Evolutionary conservation across 345 rosid species (phyloP).

Genomic region (Leavenworthia alabamica): DNA sequence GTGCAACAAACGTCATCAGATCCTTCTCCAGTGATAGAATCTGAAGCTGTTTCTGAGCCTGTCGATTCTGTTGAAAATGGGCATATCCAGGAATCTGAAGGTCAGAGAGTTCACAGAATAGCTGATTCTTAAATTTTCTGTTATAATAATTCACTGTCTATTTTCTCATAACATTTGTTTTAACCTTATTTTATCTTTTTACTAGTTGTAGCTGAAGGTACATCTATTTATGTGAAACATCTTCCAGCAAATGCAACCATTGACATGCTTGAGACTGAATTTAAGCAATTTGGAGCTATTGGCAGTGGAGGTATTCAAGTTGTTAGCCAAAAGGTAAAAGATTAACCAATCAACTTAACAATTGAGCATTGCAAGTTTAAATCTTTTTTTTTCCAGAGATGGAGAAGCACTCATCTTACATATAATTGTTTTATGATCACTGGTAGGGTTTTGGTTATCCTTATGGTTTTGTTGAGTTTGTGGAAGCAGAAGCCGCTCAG

Average conservation of each 20-base stretch:
- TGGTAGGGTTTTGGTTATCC: conserved; percentile 49
- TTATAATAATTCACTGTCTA: background rate
- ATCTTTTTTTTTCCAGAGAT: too few species aligned
- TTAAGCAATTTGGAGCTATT: conserved; percentile 76
- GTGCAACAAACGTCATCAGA: conserved; percentile 1
- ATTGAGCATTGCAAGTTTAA: too few species aligned
- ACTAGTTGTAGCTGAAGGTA: conserved; percentile 48
- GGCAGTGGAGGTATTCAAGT: conserved; percentile 47
- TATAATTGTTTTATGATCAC: background rate
- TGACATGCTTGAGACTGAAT: conserved; percentile 60
- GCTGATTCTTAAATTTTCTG: background rate
- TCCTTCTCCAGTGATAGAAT: conserved; percentile 13
- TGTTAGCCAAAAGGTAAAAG: conserved; percentile 10
- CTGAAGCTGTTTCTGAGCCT: conserved; percentile 9
- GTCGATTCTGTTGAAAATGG: conserved; percentile 43
- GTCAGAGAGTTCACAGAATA: conserved; percentile 12
- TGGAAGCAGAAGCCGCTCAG: conserved; percentile 60
- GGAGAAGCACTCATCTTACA: background rate
- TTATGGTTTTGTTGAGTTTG: conserved; percentile 93
- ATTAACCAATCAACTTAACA: background rate
- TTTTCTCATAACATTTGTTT: too few species aligned
- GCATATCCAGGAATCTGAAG: conserved; percentile 47
- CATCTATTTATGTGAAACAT: conserved; percentile 74
- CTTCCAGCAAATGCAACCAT: conserved; percentile 58
- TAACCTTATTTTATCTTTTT: background rate